Evolutionary conservation across 2,329 filamentous ascomycete genomes (phyloP).

Genomic region (Clathrospora elynae): DNA sequence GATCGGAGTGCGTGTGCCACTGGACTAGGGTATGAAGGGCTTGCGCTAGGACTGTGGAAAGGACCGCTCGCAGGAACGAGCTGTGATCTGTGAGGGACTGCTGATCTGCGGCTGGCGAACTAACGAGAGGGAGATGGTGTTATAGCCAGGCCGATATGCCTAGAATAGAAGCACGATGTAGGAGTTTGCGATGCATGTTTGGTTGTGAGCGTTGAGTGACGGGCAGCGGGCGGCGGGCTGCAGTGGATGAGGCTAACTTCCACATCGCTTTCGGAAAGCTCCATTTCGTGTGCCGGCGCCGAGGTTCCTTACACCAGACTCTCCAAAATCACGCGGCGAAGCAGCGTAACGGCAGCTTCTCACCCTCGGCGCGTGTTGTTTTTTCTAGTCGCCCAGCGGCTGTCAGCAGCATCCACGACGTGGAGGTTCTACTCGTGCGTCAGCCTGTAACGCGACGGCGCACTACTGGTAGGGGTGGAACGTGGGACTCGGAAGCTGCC

Average conservation of each 20-base stretch:
- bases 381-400: slow-evolving; percentile 2
- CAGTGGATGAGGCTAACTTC: slow-evolving; percentile 14
- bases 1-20: slow-evolving; percentile 32
- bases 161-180: slow-evolving; percentile 12
- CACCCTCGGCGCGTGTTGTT: no score
- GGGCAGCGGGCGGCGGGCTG: slow-evolving; percentile 4
- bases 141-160: slow-evolving; percentile 10
- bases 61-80: slow-evolving; percentile 34
- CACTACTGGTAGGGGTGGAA: slow-evolving; percentile 18
- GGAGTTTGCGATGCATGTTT: slow-evolving; percentile 6
- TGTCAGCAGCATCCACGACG: slow-evolving; percentile 5
- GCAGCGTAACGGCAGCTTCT: not conserved
- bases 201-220: slow-evolving; percentile 17
- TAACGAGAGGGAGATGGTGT: slow-evolving; percentile 31
- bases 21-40: slow-evolving; percentile 30
- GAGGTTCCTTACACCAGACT: slow-evolving; percentile 11
- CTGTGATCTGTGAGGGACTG: slow-evolving; percentile 34
- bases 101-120: slow-evolving; percentile 28
- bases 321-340: no score
- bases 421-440: not conserved
- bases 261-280: slow-evolving; percentile 8
- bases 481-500: slow-evolving; percentile 22
- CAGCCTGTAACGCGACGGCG: no score
- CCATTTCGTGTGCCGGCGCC: slow-evolving; percentile 14
- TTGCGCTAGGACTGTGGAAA: slow-evolving; percentile 39